Evolutionary conservation across 2,329 filamentous ascomycete genomes (phyloP), one percentile per base, ranked within the genome.

Genomic region (Cylindrodendrum hubeiense): DNA sequence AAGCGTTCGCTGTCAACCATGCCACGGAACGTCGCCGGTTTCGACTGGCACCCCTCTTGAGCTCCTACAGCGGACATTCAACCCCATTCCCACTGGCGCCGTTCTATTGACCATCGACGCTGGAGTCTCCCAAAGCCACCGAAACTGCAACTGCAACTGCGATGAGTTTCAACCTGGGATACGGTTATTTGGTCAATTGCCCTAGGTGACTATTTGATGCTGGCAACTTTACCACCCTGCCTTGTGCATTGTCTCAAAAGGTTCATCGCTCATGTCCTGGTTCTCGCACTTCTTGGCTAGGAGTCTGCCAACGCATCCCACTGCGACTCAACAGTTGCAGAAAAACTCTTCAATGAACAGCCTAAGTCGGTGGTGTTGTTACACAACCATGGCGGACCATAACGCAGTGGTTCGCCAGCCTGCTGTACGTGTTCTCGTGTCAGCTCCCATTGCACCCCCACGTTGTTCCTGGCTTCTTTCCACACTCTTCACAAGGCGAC

Each of bases 391-490:
- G 49, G 55, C 61, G 61, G 30, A 59, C 55, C 50, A 59, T 50
- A 53, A 37, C n/a, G 50, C 15, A 21, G 33, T 57, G 56, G 57
- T 60, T 61, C 57, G 57, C 51, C 34, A 51, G 41, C 19, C 43
- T 28, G 34, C 21, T 15, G 37, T 60, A 43, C 50, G 34, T 49
- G 26, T 56, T 56, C 26, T 19, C 59, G 41, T 28, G 59, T 57
- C 43, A 30, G 9, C 34, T 57, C 54, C 43, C 41, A 59, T 30
- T 49, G 30, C 34, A 24, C 64, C 55, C 60, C 64, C 54, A 59
- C 64, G 49, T 24, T 24, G 49, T 59, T 15, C 54, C 54, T 62
- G 22, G 51, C 43, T 50, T 63, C 34, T 60, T 56, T 55, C 60
- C 64, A 39, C 60, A 63, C 52, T 66, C 60, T 13, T 60, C 37